A percentile compares a stretch with the other conserved stretches of the same genome.
Conservation (phyloP, 2,329 filamentous ascomycete genomes). For the Ophiostoma sp. region DNA sequence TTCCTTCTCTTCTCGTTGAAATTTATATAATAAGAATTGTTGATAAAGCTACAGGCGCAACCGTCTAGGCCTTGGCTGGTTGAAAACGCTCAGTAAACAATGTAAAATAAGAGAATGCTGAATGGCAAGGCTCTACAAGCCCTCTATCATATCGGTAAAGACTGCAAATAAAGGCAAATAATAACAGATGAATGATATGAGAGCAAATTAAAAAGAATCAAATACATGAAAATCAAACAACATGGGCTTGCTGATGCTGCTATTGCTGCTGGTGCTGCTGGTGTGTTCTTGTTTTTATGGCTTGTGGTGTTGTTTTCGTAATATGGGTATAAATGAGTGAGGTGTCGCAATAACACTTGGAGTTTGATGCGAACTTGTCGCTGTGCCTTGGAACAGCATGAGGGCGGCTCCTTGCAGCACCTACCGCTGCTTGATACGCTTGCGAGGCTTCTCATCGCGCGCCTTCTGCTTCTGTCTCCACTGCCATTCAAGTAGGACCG, state of each 20-base stretch:
- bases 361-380: neutral
- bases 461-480: conserved; percentile 57
- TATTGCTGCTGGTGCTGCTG: neutral
- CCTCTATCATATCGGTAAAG: neutral
- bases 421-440: conserved; percentile 34
- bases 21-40: neutral
- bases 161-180: neutral
- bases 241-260: neutral
- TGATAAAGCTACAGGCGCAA: neutral
- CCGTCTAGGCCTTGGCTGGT: neutral
- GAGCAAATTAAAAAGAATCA: neutral
- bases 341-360: neutral
- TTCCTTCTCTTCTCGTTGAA: neutral
- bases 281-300: neutral
- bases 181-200: neutral
- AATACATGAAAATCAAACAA: neutral
- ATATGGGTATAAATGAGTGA: conserved; percentile 7
- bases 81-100: neutral
- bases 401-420: neutral
- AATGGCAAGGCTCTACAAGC: neutral
- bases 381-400: neutral
- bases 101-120: neutral
- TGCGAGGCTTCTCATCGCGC: conserved; percentile 43
- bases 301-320: neutral
- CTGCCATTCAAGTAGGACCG: conserved; percentile 87